Percentiles rank a stretch among this genome's conserved stretches.
Conservation (phyloP, 2,329 filamentous ascomycete genomes). For the Tolypocladium cylindrosporum region DNA sequence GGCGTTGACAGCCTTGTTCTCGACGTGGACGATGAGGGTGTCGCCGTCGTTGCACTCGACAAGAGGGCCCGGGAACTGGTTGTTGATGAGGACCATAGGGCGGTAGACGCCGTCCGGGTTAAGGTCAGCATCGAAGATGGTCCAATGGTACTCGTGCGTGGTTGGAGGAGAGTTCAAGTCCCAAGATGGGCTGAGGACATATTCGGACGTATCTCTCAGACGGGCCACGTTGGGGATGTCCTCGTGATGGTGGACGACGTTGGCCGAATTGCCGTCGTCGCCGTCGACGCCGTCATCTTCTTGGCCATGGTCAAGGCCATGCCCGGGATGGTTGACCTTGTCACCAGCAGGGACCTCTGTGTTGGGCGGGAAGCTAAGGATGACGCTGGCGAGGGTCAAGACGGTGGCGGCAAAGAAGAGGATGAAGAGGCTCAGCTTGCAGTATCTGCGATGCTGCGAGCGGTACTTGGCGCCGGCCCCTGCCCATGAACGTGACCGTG, state of each 20-base stretch:
- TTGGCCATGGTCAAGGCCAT: background rate
- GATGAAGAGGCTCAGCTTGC: conserved; percentile 10
- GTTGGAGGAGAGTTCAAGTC: conserved; percentile 37
- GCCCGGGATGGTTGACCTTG: background rate
- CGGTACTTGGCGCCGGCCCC: background rate
- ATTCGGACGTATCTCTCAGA: conserved; percentile 32
- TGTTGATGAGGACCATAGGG: conserved; percentile 61
- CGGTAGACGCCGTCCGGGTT: conserved; percentile 51
- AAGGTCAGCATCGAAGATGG: conserved; percentile 43
- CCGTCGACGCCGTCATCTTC: background rate
- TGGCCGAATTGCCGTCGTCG: background rate
- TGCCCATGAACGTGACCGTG: background rate
- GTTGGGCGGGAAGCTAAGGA: conserved; percentile 9
- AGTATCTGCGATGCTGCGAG: background rate
- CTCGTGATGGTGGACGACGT: conserved; percentile 14
- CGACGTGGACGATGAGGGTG: conserved; percentile 55
- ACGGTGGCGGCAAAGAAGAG: conserved; percentile 13
- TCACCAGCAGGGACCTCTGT: background rate
- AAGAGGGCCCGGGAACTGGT: conserved; percentile 62
- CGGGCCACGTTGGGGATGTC: conserved; percentile 9
- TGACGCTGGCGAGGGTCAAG: conserved; percentile 10
- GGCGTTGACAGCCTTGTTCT: conserved; percentile 56
- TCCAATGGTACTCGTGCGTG: conserved; percentile 50
- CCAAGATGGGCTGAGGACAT: conserved; percentile 49
- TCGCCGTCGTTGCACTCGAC: conserved; percentile 69